These are phyloP conservation scores for Metschnikowia borealis DNA, from an alignment of 805 yeast genomes.

Conservation along the genomic window DNA sequence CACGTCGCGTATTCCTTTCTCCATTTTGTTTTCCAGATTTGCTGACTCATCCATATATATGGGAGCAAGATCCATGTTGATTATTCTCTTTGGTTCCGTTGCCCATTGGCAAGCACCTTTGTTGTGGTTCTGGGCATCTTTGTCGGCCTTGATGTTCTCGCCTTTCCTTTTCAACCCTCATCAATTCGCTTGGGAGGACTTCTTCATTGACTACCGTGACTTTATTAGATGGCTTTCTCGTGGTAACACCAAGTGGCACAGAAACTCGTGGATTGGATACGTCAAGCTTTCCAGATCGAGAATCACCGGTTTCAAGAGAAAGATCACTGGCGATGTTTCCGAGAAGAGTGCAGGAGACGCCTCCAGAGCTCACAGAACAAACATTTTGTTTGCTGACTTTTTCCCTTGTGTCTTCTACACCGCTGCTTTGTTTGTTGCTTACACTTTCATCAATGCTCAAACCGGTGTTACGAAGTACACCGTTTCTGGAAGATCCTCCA, in stretches of 20 bases:
- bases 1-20: constrained; percentile 64
- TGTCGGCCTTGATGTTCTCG: constrained; percentile 60
- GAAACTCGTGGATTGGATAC: constrained; percentile 86
- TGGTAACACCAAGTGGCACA: constrained; percentile 86
- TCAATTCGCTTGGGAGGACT: constrained; percentile 66
- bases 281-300: constrained; percentile 78
- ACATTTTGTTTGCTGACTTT: constrained; percentile 76
- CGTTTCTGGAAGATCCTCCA: constrained; percentile 29
- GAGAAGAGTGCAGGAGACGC: constrained; percentile 68
- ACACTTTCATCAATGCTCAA: constrained; percentile 79
- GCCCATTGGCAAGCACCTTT: constrained; percentile 60
- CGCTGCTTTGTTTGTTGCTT: constrained; percentile 69
- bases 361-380: constrained; percentile 73
- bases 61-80: constrained; percentile 76
- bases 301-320: constrained; percentile 86
- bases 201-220: constrained; percentile 62
- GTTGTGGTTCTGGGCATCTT: constrained; percentile 70
- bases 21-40: constrained; percentile 63
- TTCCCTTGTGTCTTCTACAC: constrained; percentile 69
- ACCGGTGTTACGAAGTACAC: constrained; percentile 61
- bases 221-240: constrained; percentile 60
- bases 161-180: constrained; percentile 78
- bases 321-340: constrained; percentile 59
- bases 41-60: constrained; percentile 67
- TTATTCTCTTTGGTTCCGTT: constrained; percentile 55